Evolutionary conservation across 306 rosid species (phyloP), one percentile per base, ranked within the genome.

Genomic region (Malus orientalis): DNA sequence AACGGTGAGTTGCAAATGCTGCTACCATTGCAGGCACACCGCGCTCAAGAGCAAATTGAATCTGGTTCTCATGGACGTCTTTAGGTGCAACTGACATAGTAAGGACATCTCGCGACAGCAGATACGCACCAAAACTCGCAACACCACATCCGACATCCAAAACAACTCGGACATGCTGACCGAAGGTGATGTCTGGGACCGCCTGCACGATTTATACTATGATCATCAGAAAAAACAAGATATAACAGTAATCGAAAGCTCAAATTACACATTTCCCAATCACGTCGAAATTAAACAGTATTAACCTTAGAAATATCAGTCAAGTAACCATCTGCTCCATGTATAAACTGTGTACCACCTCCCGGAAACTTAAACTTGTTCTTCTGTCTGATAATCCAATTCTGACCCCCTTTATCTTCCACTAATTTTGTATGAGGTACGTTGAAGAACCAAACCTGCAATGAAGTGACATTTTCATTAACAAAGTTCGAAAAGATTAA

Each of bases 21-120:
- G 93, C 89, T 53, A 79, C 92, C 98, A 95, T 90, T 74, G 98
- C 98, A 4, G 98, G 98, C 27, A 95, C 97, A 12, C 97, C 96
- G n/a, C 98, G 98, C 82, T 95, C 98, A 44, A 95, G 97, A 76
- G 98, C 97, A 82, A 92, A 92, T 68, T 94, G 98, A 81, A 94
- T 92, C 86, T 94, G 98, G 78, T 94, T 94, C 83, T 95, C 98
- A 62, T 95, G 98, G 73, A 95, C 93, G 82, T 95, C 98, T 83
- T 89, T 95, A 29, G 98, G 98, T 69, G 97, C 98, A 84, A 95
- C 36, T 3, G 98, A 95, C 97, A 95, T 67, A 20, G 98, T 87
- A 53, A 89, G 33, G 14, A 95, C 98, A 85, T 90, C 83, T 63
- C 96, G 86, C n/a, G 90, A 85, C 32, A 95, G 72, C 75, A 95